These are phyloP conservation scores for Chalciporus sphaerocephalus DNA, from an alignment of 768 basidiomycete genomes.

Conservation along the genomic window DNA sequence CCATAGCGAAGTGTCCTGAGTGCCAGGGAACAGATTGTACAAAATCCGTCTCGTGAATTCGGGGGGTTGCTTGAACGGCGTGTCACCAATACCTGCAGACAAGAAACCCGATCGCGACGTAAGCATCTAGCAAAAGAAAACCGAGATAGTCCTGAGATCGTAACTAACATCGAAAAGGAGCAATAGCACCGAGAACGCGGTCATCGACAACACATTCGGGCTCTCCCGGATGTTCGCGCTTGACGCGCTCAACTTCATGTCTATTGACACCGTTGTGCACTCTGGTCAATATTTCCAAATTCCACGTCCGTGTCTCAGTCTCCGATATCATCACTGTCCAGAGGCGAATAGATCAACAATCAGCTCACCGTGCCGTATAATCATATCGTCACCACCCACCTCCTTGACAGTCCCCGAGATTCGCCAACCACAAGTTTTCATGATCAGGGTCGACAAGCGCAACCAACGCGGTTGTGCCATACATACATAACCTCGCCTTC, in stretches of 20 bases:
- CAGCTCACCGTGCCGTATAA: conserved; percentile 1
- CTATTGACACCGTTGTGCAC: conserved; percentile 70
- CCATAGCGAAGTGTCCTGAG: conserved; percentile 58
- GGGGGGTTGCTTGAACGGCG: conserved; percentile 71
- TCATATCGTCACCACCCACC: conserved; percentile 38
- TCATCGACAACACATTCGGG: conserved; percentile 60
- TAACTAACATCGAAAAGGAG: conserved; percentile 68
- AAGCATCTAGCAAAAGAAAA: conserved; percentile 8
- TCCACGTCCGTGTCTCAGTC: conserved; percentile 50
- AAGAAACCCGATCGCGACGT: conserved; percentile 7
- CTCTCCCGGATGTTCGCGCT: conserved; percentile 63
- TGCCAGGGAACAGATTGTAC: conserved; percentile 61
- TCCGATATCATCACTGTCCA: conserved; percentile 48
- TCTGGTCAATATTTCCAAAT: conserved; percentile 54
- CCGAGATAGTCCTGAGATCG: conserved; percentile 10
- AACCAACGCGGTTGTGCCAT: conserved; percentile 73
- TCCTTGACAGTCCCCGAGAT: conserved; percentile 78
- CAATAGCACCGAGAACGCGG: conserved; percentile 72
- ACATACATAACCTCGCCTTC: conserved; percentile 69
- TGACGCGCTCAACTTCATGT: conserved; percentile 60
- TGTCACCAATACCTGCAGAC: conserved; percentile 57
- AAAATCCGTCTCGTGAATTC: conserved; percentile 61
- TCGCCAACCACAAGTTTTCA: conserved; percentile 72
- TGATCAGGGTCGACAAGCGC: conserved; percentile 67
- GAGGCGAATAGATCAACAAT: conserved; percentile 13